These are phyloP conservation scores for Botrytis hyacinthi DNA, from an alignment of 2,329 filamentous ascomycete genomes.

Conservation along the genomic window DNA sequence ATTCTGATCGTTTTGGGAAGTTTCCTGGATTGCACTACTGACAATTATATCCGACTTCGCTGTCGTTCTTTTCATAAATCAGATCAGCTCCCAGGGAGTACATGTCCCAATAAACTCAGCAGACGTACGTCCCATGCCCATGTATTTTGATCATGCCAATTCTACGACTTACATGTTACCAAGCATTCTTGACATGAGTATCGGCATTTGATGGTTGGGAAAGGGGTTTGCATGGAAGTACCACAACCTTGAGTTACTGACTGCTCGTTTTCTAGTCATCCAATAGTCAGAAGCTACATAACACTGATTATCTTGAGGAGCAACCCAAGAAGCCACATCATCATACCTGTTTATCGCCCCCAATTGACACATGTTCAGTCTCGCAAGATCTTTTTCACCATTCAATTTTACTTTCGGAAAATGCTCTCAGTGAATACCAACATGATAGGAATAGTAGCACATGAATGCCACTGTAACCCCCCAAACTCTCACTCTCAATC, in stretches of 20 bases:
- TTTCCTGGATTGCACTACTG: not conserved
- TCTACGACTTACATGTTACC: constrained; percentile 1
- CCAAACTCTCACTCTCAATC: not conserved
- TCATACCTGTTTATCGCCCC: constrained; percentile 12
- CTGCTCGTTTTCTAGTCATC: constrained; percentile 4
- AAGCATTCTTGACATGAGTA: not conserved
- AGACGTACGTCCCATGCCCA: not conserved
- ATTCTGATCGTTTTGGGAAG: not conserved
- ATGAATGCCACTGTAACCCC: not conserved
- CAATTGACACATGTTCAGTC: not conserved
- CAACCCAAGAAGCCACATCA: not conserved
- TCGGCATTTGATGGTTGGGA: constrained; percentile 14
- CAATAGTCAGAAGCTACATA: constrained; percentile 2
- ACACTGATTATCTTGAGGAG: not conserved
- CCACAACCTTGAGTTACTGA: constrained; percentile 8
- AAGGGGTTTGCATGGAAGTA: constrained; percentile 12
- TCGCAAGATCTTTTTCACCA: not conserved
- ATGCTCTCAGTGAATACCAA: not conserved
- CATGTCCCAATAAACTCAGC: not conserved
- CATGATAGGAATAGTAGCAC: not conserved
- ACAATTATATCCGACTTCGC: not conserved
- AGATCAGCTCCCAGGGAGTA: not conserved
- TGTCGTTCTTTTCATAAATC: not conserved
- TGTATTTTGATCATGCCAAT: constrained; percentile 2
- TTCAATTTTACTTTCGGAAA: not conserved